phyloP scores from a whole-genome alignment of 352 stramenopile species.

The Globisporangium paddicum region DNA sequence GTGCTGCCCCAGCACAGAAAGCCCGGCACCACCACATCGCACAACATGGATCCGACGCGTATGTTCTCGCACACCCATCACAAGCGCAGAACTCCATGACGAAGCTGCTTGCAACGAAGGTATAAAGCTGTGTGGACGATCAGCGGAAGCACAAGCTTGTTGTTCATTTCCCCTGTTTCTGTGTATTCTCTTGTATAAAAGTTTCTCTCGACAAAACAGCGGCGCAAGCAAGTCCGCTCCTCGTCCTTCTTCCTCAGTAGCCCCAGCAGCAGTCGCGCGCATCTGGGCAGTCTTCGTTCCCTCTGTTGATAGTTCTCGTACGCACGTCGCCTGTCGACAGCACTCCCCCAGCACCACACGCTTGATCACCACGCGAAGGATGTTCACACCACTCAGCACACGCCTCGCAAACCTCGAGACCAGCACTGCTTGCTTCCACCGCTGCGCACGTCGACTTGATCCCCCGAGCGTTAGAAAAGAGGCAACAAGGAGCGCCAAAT shows the following conservation, averaged over 20 bases:
- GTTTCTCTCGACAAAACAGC: not conserved
- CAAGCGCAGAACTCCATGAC: no score
- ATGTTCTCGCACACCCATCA: not conserved
- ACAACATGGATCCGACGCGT: not conserved
- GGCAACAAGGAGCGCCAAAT: constrained; percentile 1
- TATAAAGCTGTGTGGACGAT: not conserved
- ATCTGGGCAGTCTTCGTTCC: not conserved
- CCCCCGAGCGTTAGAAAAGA: not conserved
- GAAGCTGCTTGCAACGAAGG: no score
- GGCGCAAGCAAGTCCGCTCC: not conserved
- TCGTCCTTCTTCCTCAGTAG: not conserved
- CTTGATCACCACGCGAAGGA: not conserved
- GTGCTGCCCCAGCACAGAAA: no score
- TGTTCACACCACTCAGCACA: not conserved
- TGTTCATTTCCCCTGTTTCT: not conserved
- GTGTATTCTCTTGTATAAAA: not conserved
- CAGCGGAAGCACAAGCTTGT: not conserved
- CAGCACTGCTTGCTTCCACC: not conserved
- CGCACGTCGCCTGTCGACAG: not conserved
- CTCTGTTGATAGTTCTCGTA: not conserved
- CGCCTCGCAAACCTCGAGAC: not conserved
- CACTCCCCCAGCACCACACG: not conserved
- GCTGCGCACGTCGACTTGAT: not conserved
- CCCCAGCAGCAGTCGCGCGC: not conserved
- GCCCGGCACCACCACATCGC: no score